phyloP scores from a whole-genome alignment of 2,329 filamentous ascomycete genomes.

The Amauroascus verrucosus region DNA sequence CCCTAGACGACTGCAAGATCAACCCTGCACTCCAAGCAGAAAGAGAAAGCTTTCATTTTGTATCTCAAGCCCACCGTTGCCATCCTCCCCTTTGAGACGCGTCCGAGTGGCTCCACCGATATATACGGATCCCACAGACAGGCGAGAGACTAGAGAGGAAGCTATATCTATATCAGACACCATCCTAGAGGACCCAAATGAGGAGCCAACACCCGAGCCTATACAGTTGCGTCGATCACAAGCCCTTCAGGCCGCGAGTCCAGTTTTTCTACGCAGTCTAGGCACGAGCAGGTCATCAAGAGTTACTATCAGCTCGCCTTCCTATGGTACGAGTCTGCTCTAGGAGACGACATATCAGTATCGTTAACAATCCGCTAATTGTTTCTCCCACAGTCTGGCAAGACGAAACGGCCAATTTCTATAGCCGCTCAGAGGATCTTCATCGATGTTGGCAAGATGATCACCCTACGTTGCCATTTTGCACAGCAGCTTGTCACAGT shows the following conservation, averaged over 20 bases:
- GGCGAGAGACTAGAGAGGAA: slow-evolving; percentile 20
- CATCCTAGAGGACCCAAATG: slow-evolving; percentile 15
- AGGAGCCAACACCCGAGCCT: slow-evolving; percentile 17
- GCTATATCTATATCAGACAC: slow-evolving; percentile 19
- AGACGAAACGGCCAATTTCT: slow-evolving; percentile 50
- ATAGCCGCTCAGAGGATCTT: slow-evolving; percentile 46
- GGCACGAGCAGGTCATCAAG: slow-evolving; percentile 24
- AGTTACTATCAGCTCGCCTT: slow-evolving; percentile 26
- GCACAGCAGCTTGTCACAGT: slow-evolving; percentile 56
- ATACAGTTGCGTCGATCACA: slow-evolving; percentile 30
- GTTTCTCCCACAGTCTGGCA: slow-evolving; percentile 41
- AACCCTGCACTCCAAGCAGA: slow-evolving; percentile 33
- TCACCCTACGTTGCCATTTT: slow-evolving; percentile 51
- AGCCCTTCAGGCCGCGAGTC: slow-evolving; percentile 29
- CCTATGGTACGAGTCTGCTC: slow-evolving; percentile 30
- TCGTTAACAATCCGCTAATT: slow-evolving; percentile 6
- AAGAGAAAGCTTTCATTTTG: slow-evolving; percentile 39
- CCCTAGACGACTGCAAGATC: slow-evolving; percentile 23
- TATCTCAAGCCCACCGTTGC: slow-evolving; percentile 37
- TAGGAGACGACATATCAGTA: not conserved
- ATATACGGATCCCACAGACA: slow-evolving; percentile 22
- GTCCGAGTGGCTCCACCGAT: slow-evolving; percentile 28
- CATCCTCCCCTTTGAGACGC: slow-evolving; percentile 41
- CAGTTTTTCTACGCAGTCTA: slow-evolving; percentile 32
- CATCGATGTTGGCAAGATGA: slow-evolving; percentile 39